Evolutionary conservation across 192 early-diverging fungal genomes (phyloP), one percentile per base, ranked within the genome.

Genomic region (Cetraspora pellucida): DNA sequence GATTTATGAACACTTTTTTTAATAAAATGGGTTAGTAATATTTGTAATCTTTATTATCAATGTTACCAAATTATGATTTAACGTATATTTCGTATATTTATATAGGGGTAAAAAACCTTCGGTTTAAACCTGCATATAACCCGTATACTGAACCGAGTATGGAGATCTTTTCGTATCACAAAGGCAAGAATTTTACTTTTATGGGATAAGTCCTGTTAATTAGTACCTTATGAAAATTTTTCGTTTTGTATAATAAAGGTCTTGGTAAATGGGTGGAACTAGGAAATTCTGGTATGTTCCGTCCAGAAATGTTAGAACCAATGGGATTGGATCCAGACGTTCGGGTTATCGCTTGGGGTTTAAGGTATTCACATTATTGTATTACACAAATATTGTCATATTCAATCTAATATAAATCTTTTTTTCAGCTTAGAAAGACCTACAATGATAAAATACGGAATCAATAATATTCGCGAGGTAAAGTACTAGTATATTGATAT

Each of bases 41-140:
- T 13, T 65, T 65, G 23, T 21, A 28, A 63, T 30, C 60, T 23
- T 63, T 52, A 1, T 71, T 54, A 2, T n/a, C 16, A 54, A 23
- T 27, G 10, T 63, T 60, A 46, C 25, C 27, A 69, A 27, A 47
- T 10, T 50, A 27, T 50, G 49, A 14, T 14, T 49, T 50, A 13
- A 5, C 46, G 6, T 25, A 4, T 46, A 49, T 30, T 45, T 10
- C 3, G 10, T 46, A 25, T 49, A 28, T 47, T 69, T 30, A 37
- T 9, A 46, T 50, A 75, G 73, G 73, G 19, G 87, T 93, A 74
- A 84, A 88, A 47, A 94, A 93, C 78, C 90, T 99, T 66, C 92
- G 95, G 72, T 99, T 98, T 92, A 99, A 99, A 90, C 98, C 98
- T 65, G 95, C 98, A 5, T 99, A 96, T 87, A 99, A 99, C 84